Percentiles rank a stretch among this genome's conserved stretches.
Conservation (phyloP, 1,139 yeast species). For the Yamadazyma dushanensis region DNA sequence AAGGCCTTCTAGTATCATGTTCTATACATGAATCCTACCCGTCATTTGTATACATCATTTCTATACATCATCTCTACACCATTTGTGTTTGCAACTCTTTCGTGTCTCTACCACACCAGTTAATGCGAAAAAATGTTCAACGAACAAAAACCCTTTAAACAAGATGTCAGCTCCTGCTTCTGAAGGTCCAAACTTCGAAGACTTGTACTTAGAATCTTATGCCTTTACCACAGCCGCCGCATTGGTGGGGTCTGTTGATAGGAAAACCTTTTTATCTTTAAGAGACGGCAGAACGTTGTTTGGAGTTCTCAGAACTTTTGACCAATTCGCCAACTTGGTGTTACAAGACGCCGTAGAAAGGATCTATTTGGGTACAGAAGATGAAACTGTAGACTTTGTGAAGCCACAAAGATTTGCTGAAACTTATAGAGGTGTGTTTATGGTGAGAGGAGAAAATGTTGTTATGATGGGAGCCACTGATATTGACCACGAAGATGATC, state of each 20-base stretch:
- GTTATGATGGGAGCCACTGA: constrained; percentile 96
- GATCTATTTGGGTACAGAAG: constrained; percentile 53
- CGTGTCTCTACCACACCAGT: no score
- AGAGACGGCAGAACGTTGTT: constrained; percentile 89
- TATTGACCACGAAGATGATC: constrained; percentile 80
- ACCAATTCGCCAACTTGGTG: constrained; percentile 91
- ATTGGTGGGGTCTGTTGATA: constrained; percentile 88
- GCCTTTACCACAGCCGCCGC: constrained; percentile 98
- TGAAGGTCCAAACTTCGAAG: constrained; percentile 34
- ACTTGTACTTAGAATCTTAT: constrained; percentile 63
- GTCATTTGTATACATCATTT: no score
- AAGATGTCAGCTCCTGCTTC: constrained; percentile 4
- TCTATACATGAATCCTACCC: no score
- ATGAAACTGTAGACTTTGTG: constrained; percentile 22
- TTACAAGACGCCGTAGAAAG: constrained; percentile 90
- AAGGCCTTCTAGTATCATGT: no score
- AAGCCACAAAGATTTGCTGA: constrained; percentile 64
- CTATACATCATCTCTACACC: no score
- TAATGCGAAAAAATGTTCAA: constrained; percentile 4
- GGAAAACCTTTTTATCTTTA: constrained; percentile 79
- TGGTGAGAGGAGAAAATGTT: constrained; percentile 96
- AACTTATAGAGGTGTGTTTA: constrained; percentile 71
- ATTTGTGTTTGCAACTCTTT: no score
- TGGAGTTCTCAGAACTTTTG: constrained; percentile 93
- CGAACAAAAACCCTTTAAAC: constrained; percentile 1